These are phyloP conservation scores for Rhizopus delemar DNA, from an alignment of 371 early-diverging fungal genomes.

Conservation along the genomic window DNA sequence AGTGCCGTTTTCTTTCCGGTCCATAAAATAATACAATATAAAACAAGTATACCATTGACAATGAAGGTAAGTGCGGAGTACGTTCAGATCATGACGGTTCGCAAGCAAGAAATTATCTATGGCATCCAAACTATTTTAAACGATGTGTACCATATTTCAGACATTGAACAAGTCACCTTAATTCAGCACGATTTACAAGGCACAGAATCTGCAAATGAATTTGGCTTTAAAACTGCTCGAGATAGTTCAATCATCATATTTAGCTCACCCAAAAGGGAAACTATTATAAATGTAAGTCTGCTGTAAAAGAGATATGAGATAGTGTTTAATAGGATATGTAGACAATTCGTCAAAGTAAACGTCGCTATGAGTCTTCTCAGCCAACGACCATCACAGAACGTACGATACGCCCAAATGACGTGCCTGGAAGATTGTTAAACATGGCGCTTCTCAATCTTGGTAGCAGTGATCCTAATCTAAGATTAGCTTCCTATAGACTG, in stretches of 20 bases:
- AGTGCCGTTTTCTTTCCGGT: slow-evolving; percentile 62
- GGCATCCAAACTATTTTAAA: slow-evolving; percentile 70
- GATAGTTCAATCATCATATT: slow-evolving; percentile 60
- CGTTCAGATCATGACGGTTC: slow-evolving; percentile 70
- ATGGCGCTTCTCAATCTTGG: slow-evolving; percentile 88
- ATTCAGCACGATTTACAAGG: slow-evolving; percentile 38
- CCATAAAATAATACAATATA: slow-evolving; percentile 57
- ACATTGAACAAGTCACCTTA: slow-evolving; percentile 71
- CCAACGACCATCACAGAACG: slow-evolving; percentile 63
- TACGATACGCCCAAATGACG: slow-evolving; percentile 79
- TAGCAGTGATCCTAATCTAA: slow-evolving; percentile 72
- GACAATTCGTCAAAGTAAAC: slow-evolving; percentile 66
- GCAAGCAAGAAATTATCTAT: slow-evolving; percentile 62
- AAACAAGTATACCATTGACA: slow-evolving; percentile 68
- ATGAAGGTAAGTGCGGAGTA: slow-evolving; percentile 78
- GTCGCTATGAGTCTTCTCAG: slow-evolving; percentile 63
- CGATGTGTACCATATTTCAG: slow-evolving; percentile 84
- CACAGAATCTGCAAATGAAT: slow-evolving; percentile 63
- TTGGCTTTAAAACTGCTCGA: slow-evolving; percentile 69
- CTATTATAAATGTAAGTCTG: slow-evolving; percentile 54
- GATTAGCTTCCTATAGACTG: slow-evolving; percentile 83
- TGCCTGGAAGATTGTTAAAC: slow-evolving; percentile 88
- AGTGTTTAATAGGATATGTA: slow-evolving; percentile 2
- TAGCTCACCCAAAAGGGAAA: slow-evolving; percentile 69
- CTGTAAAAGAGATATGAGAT: background rate